phyloP scores from a whole-genome alignment of 2,329 filamentous ascomycete genomes.

The Bipolaris victoriae region DNA sequence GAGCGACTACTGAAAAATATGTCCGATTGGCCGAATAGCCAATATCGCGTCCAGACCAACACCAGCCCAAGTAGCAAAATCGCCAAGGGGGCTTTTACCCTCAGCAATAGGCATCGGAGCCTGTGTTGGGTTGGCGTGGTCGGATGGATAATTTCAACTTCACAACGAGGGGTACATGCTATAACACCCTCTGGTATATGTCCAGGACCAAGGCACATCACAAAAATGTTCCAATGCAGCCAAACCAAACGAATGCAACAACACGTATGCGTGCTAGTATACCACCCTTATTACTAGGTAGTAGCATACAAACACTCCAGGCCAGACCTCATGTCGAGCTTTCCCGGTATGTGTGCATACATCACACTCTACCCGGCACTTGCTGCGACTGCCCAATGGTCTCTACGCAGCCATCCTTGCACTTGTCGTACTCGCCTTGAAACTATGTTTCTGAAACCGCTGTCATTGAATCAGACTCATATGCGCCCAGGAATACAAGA shows the following conservation, averaged over 20 bases:
- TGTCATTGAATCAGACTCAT: neutral
- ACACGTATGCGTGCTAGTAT: neutral
- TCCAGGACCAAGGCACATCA: neutral
- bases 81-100: neutral
- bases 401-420: neutral
- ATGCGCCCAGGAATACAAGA: neutral
- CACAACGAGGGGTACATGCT: neutral
- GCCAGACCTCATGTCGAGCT: neutral
- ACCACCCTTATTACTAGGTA: neutral
- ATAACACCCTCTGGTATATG: neutral
- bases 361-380: neutral
- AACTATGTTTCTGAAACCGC: neutral
- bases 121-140: neutral
- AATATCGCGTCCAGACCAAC: slow-evolving; percentile 5
- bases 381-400: neutral
- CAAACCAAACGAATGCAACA: neutral
- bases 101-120: neutral
- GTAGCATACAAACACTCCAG: neutral
- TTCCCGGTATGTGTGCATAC: neutral
- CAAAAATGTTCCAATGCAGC: neutral
- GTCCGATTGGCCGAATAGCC: slow-evolving; percentile 20
- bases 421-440: neutral
- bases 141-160: neutral
- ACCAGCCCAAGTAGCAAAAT: neutral
- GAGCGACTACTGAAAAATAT: neutral